Base-by-base conservation (phyloP, 1,139 yeast genomes). In the Zygosaccharomyces sapae region DNA sequence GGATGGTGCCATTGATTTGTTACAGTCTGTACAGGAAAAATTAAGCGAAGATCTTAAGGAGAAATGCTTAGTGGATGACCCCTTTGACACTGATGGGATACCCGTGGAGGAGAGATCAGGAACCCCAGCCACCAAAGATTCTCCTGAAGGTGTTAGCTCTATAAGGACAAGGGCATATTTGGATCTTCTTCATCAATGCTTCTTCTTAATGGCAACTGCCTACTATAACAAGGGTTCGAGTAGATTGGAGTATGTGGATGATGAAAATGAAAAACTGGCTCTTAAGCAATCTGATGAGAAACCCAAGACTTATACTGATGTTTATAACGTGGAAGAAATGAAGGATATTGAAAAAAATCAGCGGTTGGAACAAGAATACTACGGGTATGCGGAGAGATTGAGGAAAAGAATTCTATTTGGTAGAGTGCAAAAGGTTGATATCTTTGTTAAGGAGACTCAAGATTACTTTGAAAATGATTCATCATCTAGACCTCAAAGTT, bases 121-220 rank as follows among this genome's bases (percentile, higher is more conserved):
- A 63, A 20, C 59, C 62, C 18, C 69, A 66, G 16, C 64, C 62
- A 61, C 20, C 48, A 54, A 42, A 57, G 61, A 40, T 47, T 47
- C 44, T 43, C 53, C 47, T 33, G 58, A 47, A 38, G 55, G 50
- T 20, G 52, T 48, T 33, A 47, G 63, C 1, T 4, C 31, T 51
- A 10, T 39, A 29, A 45, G 44, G 42, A 43, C 52, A 12, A 60
- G 68, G 40, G 49, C 53, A 2, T 55, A 59, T 2, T 33, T 67
- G 44, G 85, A 88, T 44, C 62, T 79, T 10, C 68, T 86, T 19
- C 97, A 90, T 63, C 81, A 89, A 47, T 76, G 84, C 43, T 83
- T 78, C 59, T 90, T 89, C 61, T 78, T 88, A 54, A 70, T 86
- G 35, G 98, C 89, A 0, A 84, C 96, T 0, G 83, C 89, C 0